Base-by-base conservation (phyloP, 352 stramenopile species). In the Thalassiosira livingstoniorum region DNA sequence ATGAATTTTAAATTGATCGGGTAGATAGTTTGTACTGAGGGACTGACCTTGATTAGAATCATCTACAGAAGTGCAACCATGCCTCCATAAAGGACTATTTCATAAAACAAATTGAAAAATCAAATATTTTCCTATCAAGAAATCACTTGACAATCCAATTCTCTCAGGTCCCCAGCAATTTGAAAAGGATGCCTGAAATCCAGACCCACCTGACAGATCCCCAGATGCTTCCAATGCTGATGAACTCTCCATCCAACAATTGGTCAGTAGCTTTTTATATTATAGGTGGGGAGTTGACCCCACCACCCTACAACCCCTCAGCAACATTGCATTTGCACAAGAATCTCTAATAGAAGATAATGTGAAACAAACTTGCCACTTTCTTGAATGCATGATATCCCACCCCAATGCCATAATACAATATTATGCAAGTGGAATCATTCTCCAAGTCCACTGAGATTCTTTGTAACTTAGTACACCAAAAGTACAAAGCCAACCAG, bases 331-430 rank as follows among this genome's bases (percentile, higher is more conserved):
- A 7, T 18, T 7, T 47, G 39, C 39, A 47, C 39, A 47, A 47
- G 39, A 7, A 47, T 7, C 39, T 18, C 39, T 15, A 15, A 47
- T 15, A 7, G 39, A 47, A 15, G 7, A 47, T 15, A 47, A 7
- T 15, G 15, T 47, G 39, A 7, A 15, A 47, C 39, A 15, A 47
- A 47, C 39, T 23, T 2, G 51, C 23, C n/a, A n/a, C 61, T 54
- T 88, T 31, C 35, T 57, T 29, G 67, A 88, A 45, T 88, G 85
- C 43, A 57, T 51, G 1, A 63, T 70, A 15, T 76, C 82, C 0
- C 71, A 88, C 43, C 77, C 78, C n/a, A 42, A 84, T 55, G 68
- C 78, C n/a, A n/a, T n/a, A n/a, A n/a, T n/a, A n/a, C n/a, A n/a
- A n/a, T n/a, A n/a, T n/a, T n/a, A n/a, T n/a, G n/a, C n/a, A n/a